Percentiles rank a stretch among this genome's conserved stretches.
Evolutionary conservation across 805 yeast genomes (phyloP).

Genomic region (Ogataea nonfermentans): DNA sequence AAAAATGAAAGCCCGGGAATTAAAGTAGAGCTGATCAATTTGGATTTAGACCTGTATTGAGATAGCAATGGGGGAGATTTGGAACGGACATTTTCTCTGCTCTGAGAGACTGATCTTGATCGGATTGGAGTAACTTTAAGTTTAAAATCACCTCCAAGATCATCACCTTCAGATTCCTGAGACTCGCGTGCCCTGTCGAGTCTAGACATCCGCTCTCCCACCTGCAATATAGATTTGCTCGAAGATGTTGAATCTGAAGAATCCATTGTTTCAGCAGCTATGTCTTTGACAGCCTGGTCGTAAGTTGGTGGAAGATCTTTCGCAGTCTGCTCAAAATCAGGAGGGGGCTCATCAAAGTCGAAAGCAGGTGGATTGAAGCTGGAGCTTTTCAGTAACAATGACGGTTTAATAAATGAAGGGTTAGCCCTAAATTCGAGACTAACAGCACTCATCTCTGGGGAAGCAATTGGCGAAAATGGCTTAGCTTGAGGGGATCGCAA

Average conservation of each 20-base stretch:
- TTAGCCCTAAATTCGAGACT: conserved; percentile 28
- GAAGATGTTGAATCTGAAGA: conserved; percentile 8
- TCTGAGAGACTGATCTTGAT: conserved; percentile 26
- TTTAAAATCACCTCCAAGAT: conserved; percentile 29
- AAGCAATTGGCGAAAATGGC: conserved; percentile 49
- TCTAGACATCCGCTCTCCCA: conserved; percentile 9
- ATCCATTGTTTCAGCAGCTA: conserved; percentile 5
- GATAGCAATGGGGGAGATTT: conserved; percentile 24
- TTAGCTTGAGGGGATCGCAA: conserved; percentile 63
- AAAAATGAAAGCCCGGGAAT: conserved; percentile 21
- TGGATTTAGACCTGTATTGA: conserved; percentile 20
- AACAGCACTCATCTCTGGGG: conserved; percentile 32
- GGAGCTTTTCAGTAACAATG: conserved; percentile 23
- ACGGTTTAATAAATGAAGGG: conserved; percentile 6
- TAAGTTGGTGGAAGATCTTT: conserved; percentile 31
- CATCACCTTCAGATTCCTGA: conserved; percentile 18
- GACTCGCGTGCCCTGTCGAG: conserved; percentile 9
- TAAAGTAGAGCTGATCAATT: conserved; percentile 22
- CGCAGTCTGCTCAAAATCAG: conserved; percentile 28
- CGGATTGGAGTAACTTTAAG: conserved; percentile 30
- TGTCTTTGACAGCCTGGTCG: conserved; percentile 24
- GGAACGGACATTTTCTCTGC: conserved; percentile 16
- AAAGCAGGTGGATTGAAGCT: conserved; percentile 21
- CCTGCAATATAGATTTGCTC: not conserved
- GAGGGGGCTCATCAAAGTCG: conserved; percentile 28